Evolutionary conservation across 495 filamentous ascomycete genomes (phyloP).

Genomic region (Neurospora pannonica): DNA sequence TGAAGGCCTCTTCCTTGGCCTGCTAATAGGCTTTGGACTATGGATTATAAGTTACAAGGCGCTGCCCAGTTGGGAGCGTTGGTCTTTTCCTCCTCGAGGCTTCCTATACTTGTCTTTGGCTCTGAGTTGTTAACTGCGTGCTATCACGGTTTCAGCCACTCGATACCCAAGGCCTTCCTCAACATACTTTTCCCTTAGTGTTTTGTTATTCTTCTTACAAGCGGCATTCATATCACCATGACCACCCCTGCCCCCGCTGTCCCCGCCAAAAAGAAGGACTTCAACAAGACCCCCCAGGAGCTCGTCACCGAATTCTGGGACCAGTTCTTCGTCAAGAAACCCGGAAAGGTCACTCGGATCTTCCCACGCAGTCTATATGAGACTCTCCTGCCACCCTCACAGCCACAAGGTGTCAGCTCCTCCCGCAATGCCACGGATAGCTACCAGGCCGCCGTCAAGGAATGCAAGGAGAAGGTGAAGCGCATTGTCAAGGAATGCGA

Average conservation of each 20-base stretch:
- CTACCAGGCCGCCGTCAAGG: slow-evolving; percentile 53
- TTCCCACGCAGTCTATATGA: slow-evolving; percentile 21
- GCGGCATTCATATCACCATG: not conserved
- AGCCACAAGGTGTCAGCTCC: slow-evolving; percentile 12
- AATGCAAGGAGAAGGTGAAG: slow-evolving; percentile 55
- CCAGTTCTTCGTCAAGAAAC: slow-evolving; percentile 21
- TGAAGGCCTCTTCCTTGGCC: not conserved
- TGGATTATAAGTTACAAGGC: not conserved
- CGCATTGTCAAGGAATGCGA: slow-evolving; percentile 64
- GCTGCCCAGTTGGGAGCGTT: not conserved
- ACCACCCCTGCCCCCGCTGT: not conserved
- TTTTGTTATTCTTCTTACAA: not conserved
- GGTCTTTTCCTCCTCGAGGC: not conserved
- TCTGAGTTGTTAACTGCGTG: not conserved
- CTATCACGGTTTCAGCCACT: not conserved
- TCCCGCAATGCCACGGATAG: slow-evolving; percentile 29
- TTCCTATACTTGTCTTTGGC: not conserved
- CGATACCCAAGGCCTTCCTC: not conserved
- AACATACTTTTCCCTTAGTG: not conserved
- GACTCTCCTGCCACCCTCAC: slow-evolving; percentile 16
- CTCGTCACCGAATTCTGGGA: slow-evolving; percentile 22
- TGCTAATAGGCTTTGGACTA: not conserved
- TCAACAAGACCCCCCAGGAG: slow-evolving; percentile 20
- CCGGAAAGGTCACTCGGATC: slow-evolving; percentile 23
- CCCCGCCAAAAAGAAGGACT: slow-evolving; percentile 7